phyloP scores from a whole-genome alignment of 257 asterid species.

The Cordia subcordata region DNA sequence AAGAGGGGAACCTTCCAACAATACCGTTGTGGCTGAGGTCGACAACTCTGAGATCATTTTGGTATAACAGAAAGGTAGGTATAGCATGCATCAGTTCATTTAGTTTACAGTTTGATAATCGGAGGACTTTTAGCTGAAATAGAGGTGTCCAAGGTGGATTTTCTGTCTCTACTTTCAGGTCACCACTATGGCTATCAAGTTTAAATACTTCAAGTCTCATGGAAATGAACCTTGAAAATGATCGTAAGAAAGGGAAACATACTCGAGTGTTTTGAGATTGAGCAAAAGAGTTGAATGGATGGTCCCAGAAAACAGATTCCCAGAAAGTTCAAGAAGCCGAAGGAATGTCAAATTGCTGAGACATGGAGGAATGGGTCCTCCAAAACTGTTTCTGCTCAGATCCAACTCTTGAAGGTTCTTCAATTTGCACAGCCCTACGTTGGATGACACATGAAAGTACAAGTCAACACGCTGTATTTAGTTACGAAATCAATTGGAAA shows the following conservation, averaged over 20 bases:
- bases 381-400: slow-evolving; percentile 14
- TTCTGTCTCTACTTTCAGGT: slow-evolving; percentile 18
- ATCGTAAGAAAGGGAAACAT: slow-evolving; percentile 25
- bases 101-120: slow-evolving; percentile 19
- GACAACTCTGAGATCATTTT: slow-evolving; percentile 18
- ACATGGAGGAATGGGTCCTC: slow-evolving; percentile 23
- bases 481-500: not conserved
- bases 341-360: slow-evolving; percentile 27
- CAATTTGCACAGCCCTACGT: slow-evolving; percentile 27
- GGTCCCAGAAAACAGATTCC: slow-evolving; percentile 13
- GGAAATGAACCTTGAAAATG: slow-evolving; percentile 19
- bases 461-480: not conserved
- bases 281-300: slow-evolving; percentile 16
- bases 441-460: not conserved
- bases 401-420: slow-evolving; percentile 24
- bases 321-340: slow-evolving; percentile 15
- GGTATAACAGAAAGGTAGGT: slow-evolving; percentile 22
- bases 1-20: slow-evolving; percentile 17
- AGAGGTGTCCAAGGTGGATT: slow-evolving; percentile 24
- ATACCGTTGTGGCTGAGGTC: slow-evolving; percentile 20
- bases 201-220: slow-evolving; percentile 22
- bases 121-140: slow-evolving; percentile 19
- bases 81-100: no score
- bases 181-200: no score
- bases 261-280: slow-evolving; percentile 16